Evolutionary conservation across 805 yeast species (phyloP), one percentile per base, ranked within the genome.

Genomic region (Schwanniomyces pseudopolymorphus): DNA sequence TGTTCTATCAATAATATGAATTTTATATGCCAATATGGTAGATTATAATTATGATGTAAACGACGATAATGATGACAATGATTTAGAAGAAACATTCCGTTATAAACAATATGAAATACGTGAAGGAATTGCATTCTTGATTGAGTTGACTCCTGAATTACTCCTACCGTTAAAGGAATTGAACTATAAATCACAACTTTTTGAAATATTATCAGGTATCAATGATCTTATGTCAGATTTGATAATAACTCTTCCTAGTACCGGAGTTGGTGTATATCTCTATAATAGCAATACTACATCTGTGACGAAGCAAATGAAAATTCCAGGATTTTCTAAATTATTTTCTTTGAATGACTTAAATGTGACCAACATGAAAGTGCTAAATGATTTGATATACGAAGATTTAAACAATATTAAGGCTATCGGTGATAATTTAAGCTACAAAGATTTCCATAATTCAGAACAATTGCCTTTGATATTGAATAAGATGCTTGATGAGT

Each of bases 261-360:
- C 92, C 1, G 91, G 89, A 0, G 69, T 89, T 21, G 97, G 96
- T 0, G 78, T 90, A 40, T 79, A 83, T 56, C 59, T 86, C 13
- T 81, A 79, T 64, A 81, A 78, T 58, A 78, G 79, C 62, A 56
- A 51, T 43, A 69, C 44, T 45, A 65, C 74, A 0, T 44, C 56
- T 51, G 68, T 11, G 51, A 57, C 22, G 66, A 63, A 24, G 53
- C 64, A 42, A 33, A 39, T 33, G 43, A 61, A 67, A n/a, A 51
- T 58, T 11, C 53, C 58, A 0, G 82, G 85, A 0, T 67, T 86
- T 3, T 64, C 69, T 47, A 71, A 72, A 45, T 55, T 86, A 11
- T 74, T 86, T 51, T 68, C 76, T 2, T 63, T 87, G 31, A 68
- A 70, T 43, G 84, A 79, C 52, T 64, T 87, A 31, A 83, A 80